These are phyloP conservation scores for Vitis labrusca DNA, from an alignment of 164 flowering plant species.

Conservation along the genomic window DNA sequence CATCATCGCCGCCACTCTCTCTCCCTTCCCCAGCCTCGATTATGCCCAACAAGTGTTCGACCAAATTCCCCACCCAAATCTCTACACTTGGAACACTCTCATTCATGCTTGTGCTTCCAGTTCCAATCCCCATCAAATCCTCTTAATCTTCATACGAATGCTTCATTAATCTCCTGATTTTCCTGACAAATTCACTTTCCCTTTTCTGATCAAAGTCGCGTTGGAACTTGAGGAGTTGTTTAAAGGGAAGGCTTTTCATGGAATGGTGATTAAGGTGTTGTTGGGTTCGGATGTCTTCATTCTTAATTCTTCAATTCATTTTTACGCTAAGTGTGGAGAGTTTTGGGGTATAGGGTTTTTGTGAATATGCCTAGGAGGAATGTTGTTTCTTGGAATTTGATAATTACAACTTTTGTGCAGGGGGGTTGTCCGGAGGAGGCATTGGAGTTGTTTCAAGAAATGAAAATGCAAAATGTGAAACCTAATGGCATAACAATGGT, in stretches of 20 bases:
- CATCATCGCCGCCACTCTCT: slow-evolving; percentile 32
- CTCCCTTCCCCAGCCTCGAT: slow-evolving; percentile 28
- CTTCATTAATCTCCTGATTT: slow-evolving; percentile 26
- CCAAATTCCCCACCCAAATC: slow-evolving; percentile 72
- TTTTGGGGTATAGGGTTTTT: slow-evolving; percentile 45
- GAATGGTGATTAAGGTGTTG: slow-evolving; percentile 47
- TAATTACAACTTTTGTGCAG: slow-evolving; percentile 59
- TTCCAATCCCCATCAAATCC: slow-evolving; percentile 30
- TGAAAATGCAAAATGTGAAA: slow-evolving; percentile 44
- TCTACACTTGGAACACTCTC: slow-evolving; percentile 72
- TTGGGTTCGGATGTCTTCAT: slow-evolving; percentile 46
- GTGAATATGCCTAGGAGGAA: slow-evolving; percentile 45
- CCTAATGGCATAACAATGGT: slow-evolving; percentile 69
- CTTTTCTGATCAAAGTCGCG: slow-evolving; percentile 63
- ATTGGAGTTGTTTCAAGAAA: slow-evolving; percentile 43
- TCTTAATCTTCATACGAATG: slow-evolving; percentile 43
- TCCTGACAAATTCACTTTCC: slow-evolving; percentile 69
- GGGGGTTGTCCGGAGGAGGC: slow-evolving; percentile 44
- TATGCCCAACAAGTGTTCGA: slow-evolving; percentile 64
- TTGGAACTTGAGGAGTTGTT: slow-evolving; percentile 32
- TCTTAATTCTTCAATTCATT: slow-evolving; percentile 56
- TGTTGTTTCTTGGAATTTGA: slow-evolving; percentile 77
- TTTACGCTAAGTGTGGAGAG: slow-evolving; percentile 54
- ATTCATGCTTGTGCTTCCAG: slow-evolving; percentile 59
- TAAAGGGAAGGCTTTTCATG: slow-evolving; percentile 52